Percentiles rank a stretch among this genome's conserved stretches.
Conservation (phyloP, 805 yeast genomes). For the Candida suzukii region DNA sequence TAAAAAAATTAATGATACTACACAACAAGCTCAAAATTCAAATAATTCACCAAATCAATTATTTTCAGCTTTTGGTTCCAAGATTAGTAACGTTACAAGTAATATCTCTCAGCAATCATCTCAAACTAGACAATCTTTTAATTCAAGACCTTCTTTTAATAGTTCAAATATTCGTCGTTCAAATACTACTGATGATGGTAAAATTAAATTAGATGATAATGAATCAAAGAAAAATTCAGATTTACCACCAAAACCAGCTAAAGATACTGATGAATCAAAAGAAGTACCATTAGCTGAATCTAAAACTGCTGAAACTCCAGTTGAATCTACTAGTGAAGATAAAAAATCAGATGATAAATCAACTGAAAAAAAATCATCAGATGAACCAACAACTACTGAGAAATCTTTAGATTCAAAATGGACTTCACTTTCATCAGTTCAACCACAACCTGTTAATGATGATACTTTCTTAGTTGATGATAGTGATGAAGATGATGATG, state of each 20-base stretch:
- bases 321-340: background rate
- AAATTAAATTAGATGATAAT: slow-evolving; percentile 15
- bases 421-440: slow-evolving; percentile 33
- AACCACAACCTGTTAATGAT: slow-evolving; percentile 34
- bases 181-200: background rate
- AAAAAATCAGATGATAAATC: background rate
- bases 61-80: slow-evolving; percentile 26
- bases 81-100: too few relatives aligned
- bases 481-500: slow-evolving; percentile 36
- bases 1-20: slow-evolving; percentile 30
- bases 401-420: slow-evolving; percentile 23
- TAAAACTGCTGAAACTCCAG: background rate
- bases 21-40: background rate
- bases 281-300: slow-evolving; percentile 1
- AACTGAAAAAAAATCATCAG: background rate
- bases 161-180: background rate
- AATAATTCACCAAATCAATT: slow-evolving; percentile 10
- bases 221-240: slow-evolving; percentile 6
- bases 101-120: too few relatives aligned
- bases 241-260: slow-evolving; percentile 16
- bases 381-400: slow-evolving; percentile 1
- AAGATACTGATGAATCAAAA: slow-evolving; percentile 17
- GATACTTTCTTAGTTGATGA: slow-evolving; percentile 47
- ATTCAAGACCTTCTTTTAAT: background rate
- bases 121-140: background rate